Evolutionary conservation across 306 rosid species (phyloP).

Genomic region (Cucurbita pepo): DNA sequence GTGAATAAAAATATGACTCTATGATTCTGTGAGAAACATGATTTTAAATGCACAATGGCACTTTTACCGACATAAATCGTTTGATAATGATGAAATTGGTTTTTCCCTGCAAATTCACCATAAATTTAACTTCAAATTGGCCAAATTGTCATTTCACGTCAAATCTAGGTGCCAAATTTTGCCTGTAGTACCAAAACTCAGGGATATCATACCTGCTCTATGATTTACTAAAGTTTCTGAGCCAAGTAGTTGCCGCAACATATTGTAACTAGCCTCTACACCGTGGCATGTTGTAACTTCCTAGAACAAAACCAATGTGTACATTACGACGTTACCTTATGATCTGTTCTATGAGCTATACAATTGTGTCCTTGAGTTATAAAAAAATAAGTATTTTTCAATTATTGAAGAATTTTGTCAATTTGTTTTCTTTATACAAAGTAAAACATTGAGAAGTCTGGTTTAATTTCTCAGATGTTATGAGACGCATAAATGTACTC

Average conservation of each 20-base stretch:
- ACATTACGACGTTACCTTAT: background rate
- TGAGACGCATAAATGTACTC: constrained; percentile 76
- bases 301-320: background rate
- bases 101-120: background rate
- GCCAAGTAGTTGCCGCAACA: background rate
- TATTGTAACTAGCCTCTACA: background rate
- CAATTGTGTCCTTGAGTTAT: background rate
- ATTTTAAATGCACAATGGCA: constrained; percentile 7
- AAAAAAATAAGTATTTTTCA: background rate
- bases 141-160: background rate
- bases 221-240: background rate
- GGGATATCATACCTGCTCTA: background rate
- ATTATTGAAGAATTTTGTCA: background rate
- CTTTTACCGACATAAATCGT: background rate
- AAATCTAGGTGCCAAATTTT: background rate
- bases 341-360: too few species aligned
- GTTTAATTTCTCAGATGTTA: constrained; percentile 57
- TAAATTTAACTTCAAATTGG: background rate
- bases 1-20: too few species aligned
- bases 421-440: constrained; percentile 8
- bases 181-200: background rate
- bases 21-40: constrained; percentile 14
- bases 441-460: constrained; percentile 2
- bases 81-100: background rate
- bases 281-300: background rate